Evolutionary conservation across 805 yeast species (phyloP).

Genomic region (Metschnikowia arizonensis): DNA sequence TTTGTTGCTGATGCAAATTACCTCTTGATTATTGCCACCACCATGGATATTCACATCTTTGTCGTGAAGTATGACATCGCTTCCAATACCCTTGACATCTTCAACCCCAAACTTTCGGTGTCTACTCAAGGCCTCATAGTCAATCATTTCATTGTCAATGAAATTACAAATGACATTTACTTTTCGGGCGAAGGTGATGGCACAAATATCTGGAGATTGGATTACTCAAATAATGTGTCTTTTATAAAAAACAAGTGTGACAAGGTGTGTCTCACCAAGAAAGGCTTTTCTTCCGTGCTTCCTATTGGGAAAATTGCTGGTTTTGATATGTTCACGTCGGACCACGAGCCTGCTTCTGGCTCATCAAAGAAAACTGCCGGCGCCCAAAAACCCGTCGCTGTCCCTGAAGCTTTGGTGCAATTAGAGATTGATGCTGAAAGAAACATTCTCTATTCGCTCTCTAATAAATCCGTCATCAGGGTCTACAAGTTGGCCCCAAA

Average conservation of each 20-base stretch:
- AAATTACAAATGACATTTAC: constrained; percentile 71
- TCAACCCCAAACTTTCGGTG: constrained; percentile 78
- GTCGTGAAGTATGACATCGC: constrained; percentile 56
- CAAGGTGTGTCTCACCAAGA: constrained; percentile 75
- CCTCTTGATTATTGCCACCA: constrained; percentile 73
- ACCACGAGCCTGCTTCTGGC: constrained; percentile 19
- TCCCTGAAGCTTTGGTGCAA: constrained; percentile 59
- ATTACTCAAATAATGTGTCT: constrained; percentile 75
- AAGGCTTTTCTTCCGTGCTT: constrained; percentile 43
- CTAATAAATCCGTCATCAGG: constrained; percentile 76
- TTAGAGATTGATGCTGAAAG: constrained; percentile 74
- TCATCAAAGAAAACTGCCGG: constrained; percentile 2
- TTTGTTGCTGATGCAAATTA: constrained; percentile 76
- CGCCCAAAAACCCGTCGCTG: constrained; percentile 10
- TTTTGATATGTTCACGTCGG: constrained; percentile 28
- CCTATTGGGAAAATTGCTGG: constrained; percentile 35
- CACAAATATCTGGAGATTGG: constrained; percentile 78
- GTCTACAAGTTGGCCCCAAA: constrained; percentile 60
- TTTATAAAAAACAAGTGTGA: constrained; percentile 84
- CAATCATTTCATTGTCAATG: constrained; percentile 54
- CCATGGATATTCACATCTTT: constrained; percentile 69
- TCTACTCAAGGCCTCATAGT: constrained; percentile 76
- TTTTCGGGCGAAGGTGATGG: constrained; percentile 82
- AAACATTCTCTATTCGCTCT: constrained; percentile 72
- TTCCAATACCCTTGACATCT: constrained; percentile 56